Conservation (phyloP, 164 flowering plant genomes). For the Cinnamomum chago region DNA sequence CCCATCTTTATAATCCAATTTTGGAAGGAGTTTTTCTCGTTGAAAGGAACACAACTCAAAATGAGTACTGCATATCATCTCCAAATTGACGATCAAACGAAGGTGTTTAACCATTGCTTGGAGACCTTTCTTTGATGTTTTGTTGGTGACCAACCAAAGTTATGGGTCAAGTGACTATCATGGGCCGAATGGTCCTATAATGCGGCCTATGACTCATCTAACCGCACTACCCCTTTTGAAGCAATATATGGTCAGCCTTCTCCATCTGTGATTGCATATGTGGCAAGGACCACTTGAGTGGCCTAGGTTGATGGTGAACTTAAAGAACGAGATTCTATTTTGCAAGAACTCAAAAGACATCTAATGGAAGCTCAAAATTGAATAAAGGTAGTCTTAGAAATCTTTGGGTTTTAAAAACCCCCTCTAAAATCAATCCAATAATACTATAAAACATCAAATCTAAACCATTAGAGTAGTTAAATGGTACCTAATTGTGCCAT, state of each 20-base stretch:
- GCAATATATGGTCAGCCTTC: slow-evolving; percentile 5
- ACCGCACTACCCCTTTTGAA: slow-evolving; percentile 6
- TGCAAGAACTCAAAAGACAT: too few species aligned
- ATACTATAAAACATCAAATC: too few species aligned
- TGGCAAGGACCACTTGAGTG: too few species aligned
- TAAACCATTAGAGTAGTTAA: too few species aligned
- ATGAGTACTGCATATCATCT: slow-evolving; percentile 5
- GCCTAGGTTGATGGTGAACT: too few species aligned
- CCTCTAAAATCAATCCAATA: too few species aligned
- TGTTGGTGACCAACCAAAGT: slow-evolving; percentile 4
- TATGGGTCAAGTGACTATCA: slow-evolving; percentile 9
- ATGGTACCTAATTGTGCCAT: too few species aligned
- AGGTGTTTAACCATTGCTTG: slow-evolving; percentile 1
- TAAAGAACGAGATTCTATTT: too few species aligned
- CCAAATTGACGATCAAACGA: slow-evolving; percentile 7
- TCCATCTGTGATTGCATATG: not conserved
- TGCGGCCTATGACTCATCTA: slow-evolving; percentile 1
- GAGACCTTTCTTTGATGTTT: slow-evolving; percentile 8
- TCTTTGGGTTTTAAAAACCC: too few species aligned
- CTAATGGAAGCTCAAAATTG: too few species aligned
- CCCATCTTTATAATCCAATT: not conserved
- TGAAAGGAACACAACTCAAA: not conserved
- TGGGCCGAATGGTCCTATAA: slow-evolving; percentile 7
- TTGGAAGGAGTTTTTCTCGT: not conserved
- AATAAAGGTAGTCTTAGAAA: too few species aligned